Evolutionary conservation across 331 rosid genomes (phyloP).

Genomic region (Quercus phellos): DNA sequence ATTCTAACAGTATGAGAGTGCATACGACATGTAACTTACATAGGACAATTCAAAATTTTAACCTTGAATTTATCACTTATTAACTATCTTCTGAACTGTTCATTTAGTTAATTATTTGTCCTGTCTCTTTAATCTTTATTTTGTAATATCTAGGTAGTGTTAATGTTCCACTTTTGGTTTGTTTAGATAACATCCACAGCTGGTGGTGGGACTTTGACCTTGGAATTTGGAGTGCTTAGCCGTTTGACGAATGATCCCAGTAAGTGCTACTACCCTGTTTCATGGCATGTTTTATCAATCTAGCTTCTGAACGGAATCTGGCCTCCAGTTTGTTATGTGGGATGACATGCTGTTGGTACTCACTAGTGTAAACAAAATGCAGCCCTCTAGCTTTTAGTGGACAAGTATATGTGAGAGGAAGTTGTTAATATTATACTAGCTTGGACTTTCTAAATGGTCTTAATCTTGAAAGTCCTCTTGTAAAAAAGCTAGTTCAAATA

Average conservation of each 20-base stretch:
- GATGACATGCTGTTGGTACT: constrained; percentile 1
- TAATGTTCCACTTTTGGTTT: constrained; percentile 4
- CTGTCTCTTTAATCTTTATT: constrained; percentile 4
- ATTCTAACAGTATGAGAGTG: not conserved
- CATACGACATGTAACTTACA: not conserved
- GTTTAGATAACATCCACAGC: constrained; percentile 95
- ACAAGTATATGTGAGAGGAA: not conserved
- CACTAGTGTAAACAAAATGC: not conserved
- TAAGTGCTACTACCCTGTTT: constrained; percentile 33
- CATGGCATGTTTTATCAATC: constrained; percentile 5
- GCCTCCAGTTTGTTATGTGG: not conserved
- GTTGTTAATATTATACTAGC: not conserved
- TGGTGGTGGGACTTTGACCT: constrained; percentile 98
- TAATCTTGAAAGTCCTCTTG: not conserved
- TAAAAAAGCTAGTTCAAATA: not conserved
- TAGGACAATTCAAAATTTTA: not conserved
- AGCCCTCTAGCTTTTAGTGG: not conserved
- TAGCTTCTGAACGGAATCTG: not conserved
- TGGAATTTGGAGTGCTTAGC: constrained; percentile 95
- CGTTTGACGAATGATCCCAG: constrained; percentile 89
- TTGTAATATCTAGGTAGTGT: constrained; percentile 8
- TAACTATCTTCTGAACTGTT: not conserved
- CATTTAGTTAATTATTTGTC: not conserved
- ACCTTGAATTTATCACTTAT: not conserved
- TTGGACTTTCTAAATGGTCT: not conserved